These are phyloP conservation scores for Lepidopterella palustris DNA, from an alignment of 495 filamentous ascomycete genomes.

Conservation along the genomic window DNA sequence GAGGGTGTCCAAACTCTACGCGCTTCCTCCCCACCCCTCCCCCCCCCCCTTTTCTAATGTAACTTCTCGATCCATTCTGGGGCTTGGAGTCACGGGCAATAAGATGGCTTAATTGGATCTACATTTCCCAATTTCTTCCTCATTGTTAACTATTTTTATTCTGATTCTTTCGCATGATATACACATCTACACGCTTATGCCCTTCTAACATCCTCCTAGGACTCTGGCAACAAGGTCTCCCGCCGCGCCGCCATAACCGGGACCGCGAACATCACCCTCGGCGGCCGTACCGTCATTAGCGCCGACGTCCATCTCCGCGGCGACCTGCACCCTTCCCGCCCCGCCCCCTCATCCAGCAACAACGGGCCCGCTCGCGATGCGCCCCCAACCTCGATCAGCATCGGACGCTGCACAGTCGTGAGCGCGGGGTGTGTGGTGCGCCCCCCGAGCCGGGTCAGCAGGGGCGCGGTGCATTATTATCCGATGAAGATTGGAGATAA, in stretches of 20 bases:
- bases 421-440: slow-evolving; percentile 63
- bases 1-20: too few relatives aligned
- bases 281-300: slow-evolving; percentile 90
- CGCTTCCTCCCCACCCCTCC: too few relatives aligned
- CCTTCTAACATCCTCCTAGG: too few relatives aligned
- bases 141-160: too few relatives aligned
- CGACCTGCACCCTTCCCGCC: slow-evolving; percentile 47
- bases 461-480: slow-evolving; percentile 58
- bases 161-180: too few relatives aligned
- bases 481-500: slow-evolving; percentile 89
- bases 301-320: slow-evolving; percentile 87
- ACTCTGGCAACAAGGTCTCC: slow-evolving; percentile 97
- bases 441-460: slow-evolving; percentile 68
- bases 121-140: too few relatives aligned
- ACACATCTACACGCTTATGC: too few relatives aligned
- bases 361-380: slow-evolving; percentile 29
- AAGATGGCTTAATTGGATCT: too few relatives aligned
- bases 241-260: slow-evolving; percentile 84
- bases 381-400: slow-evolving; percentile 61
- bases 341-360: slow-evolving; percentile 46
- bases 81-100: too few relatives aligned
- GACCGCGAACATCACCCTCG: slow-evolving; percentile 94
- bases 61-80: too few relatives aligned
- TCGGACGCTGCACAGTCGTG: slow-evolving; percentile 84
- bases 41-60: too few relatives aligned